These are phyloP conservation scores for Brachypodium distachyon DNA, from an alignment of 202 grass and related monocot species.

Conservation along the genomic window DNA sequence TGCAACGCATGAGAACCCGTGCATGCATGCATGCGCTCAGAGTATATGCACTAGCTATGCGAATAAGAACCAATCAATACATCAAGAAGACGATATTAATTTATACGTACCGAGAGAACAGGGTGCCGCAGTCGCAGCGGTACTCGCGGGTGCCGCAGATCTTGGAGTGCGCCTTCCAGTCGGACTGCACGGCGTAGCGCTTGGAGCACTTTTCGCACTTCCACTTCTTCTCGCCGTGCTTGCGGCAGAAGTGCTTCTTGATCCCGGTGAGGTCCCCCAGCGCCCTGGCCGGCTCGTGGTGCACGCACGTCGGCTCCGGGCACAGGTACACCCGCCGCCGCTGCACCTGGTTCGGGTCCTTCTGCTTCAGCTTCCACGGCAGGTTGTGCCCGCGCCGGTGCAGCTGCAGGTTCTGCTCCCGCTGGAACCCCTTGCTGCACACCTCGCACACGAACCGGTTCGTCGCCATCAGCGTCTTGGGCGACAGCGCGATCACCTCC, in stretches of 20 bases:
- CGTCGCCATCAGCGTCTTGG: slow-evolving; percentile 80
- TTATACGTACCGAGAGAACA: slow-evolving; percentile 91
- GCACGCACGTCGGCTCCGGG: slow-evolving; percentile 82
- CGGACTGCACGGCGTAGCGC: slow-evolving; percentile 95
- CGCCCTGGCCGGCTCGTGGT: slow-evolving; percentile 75
- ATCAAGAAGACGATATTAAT: too few relatives aligned
- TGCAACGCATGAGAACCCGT: too few relatives aligned
- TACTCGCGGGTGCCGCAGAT: slow-evolving; percentile 96
- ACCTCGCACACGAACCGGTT: slow-evolving; percentile 98
- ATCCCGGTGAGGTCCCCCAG: slow-evolving; percentile 90
- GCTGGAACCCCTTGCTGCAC: slow-evolving; percentile 96
- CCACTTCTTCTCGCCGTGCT: slow-evolving; percentile 99
- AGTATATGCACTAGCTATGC: too few relatives aligned
- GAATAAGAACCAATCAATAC: too few relatives aligned
- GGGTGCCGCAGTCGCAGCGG: slow-evolving; percentile 93
- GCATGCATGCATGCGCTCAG: not conserved
- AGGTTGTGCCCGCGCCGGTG: slow-evolving; percentile 94
- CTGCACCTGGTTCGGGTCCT: slow-evolving; percentile 45
- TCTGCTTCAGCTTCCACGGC: slow-evolving; percentile 93
- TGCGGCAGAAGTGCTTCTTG: slow-evolving; percentile 99
- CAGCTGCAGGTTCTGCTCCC: slow-evolving; percentile 96
- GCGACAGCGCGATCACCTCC: slow-evolving; percentile 36
- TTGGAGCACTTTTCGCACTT: slow-evolving; percentile 99
- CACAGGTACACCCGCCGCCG: slow-evolving; percentile 79
- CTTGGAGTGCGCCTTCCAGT: slow-evolving; percentile 99